Evolutionary conservation across 2,329 filamentous ascomycete genomes (phyloP).

Genomic region (Nothophaeocryptopus gaeumannii): DNA sequence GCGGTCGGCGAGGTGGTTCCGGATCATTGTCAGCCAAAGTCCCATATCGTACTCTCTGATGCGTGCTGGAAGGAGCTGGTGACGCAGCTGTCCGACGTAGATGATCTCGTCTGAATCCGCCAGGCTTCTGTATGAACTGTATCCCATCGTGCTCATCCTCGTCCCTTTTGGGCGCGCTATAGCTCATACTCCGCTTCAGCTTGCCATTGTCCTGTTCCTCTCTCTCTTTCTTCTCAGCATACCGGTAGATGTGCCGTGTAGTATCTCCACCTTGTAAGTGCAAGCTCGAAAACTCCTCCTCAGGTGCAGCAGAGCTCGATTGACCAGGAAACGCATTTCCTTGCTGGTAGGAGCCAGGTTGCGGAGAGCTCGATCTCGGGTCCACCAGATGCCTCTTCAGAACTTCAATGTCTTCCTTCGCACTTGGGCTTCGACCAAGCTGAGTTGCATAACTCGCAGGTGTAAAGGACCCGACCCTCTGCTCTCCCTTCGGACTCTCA

Average conservation of each 20-base stretch:
- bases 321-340: constrained; percentile 25
- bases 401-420: constrained; percentile 86
- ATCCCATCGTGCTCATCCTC: constrained; percentile 75
- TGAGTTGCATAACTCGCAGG: constrained; percentile 53
- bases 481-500: constrained; percentile 48
- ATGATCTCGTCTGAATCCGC: constrained; percentile 89
- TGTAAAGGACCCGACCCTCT: constrained; percentile 78
- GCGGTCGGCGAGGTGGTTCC: constrained; percentile 44
- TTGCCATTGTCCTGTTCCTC: constrained; percentile 61
- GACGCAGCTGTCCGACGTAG: constrained; percentile 69
- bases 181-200: constrained; percentile 81
- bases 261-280: constrained; percentile 91
- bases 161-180: constrained; percentile 73
- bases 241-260: constrained; percentile 91
- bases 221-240: constrained; percentile 80
- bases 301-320: constrained; percentile 48
- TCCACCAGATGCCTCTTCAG: constrained; percentile 84
- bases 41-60: constrained; percentile 28
- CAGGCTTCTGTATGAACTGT: constrained; percentile 84
- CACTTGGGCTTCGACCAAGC: constrained; percentile 51
- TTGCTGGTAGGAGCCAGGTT: constrained; percentile 30
- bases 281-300: constrained; percentile 88
- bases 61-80: constrained; percentile 46
- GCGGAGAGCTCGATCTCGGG: constrained; percentile 49
- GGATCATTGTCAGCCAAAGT: constrained; percentile 17